Base-by-base conservation (phyloP, 2,329 filamentous ascomycete genomes). In the Ophiostoma australiae region DNA sequence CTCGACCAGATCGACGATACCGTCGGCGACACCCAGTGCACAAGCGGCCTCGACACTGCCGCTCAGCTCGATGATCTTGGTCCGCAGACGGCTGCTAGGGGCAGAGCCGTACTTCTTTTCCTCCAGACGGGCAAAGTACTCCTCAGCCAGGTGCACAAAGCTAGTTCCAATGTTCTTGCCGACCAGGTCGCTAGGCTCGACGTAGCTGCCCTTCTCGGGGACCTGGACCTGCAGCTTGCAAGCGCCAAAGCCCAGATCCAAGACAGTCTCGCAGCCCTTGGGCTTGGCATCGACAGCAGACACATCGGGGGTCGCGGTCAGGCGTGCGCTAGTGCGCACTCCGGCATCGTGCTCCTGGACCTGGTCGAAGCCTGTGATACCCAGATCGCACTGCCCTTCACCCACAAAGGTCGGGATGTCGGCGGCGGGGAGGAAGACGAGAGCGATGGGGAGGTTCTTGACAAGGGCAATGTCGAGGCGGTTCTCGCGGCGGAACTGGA, bases 201-300 rank as follows among this genome's bases (percentile, higher is more conserved):
- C 81, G 77, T 95, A 89, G 70, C 82, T 78, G 69, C 95, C 94
- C 79, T 95, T 94, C 78, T 91, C 89, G 0, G 95, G 95, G 1
- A 97, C 94, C 81, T 99, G 95, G n/a, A 98, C 93, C 82, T 98
- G 94, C 76, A 99, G 85, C 81, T 91, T 94, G 84, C 95, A 99
- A 73, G 83, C 85, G 65, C 95, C 95, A 78, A 99, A 99, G 44
- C 90, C 92, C 23, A 99, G 86, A 76, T 97, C 92, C 82, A 99
- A 85, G 68, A 99, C 86, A 76, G 95, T 92, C 76, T 95, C 91
- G 71, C 95, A 93, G 71, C 89, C 89, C 13, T 82, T 80, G 35
- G 81, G 80, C 68, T 81, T 80, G 33, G 79, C 80, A 76, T 85
- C 69, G 39, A 55, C 20, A 8, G 78, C 76, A 1, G 17, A 17